A percentile compares a stretch with the other conserved stretches of the same genome.
These are phyloP conservation scores for Pichia nanzhaoensis DNA, from an alignment of 805 yeast species.

Conservation along the genomic window DNA sequence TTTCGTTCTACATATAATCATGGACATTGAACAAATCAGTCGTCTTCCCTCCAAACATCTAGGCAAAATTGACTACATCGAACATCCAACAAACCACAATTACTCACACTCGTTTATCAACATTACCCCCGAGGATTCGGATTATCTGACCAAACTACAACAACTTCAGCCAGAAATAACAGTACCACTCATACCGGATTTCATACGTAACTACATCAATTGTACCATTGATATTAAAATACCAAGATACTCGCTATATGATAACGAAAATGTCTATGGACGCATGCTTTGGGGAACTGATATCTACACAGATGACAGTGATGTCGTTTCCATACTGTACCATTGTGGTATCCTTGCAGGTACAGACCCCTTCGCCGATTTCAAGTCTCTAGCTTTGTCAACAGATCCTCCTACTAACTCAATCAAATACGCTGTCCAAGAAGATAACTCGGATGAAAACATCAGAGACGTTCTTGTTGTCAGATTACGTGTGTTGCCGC, in stretches of 20 bases:
- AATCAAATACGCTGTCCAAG: conserved; percentile 29
- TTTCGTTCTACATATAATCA: too few relatives aligned
- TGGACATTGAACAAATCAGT: not conserved
- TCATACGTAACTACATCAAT: conserved; percentile 26
- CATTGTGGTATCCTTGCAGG: conserved; percentile 64
- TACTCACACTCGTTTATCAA: conserved; percentile 18
- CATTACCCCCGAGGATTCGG: conserved; percentile 16
- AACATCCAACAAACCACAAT: conserved; percentile 44
- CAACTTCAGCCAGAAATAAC: not conserved
- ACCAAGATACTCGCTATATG: conserved; percentile 38
- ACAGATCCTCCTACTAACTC: conserved; percentile 21
- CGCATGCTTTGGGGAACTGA: conserved; percentile 85
- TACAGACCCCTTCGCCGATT: conserved; percentile 21
- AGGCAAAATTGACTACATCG: conserved; percentile 53
- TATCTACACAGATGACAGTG: conserved; percentile 90
- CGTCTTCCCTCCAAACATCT: conserved; percentile 29
- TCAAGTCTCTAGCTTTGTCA: conserved; percentile 10
- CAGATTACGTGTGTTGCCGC: conserved; percentile 60
- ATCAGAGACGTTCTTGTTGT: conserved; percentile 47
- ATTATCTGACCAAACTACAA: conserved; percentile 2
- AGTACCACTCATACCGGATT: conserved; percentile 1
- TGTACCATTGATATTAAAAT: conserved; percentile 49
- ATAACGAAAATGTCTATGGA: conserved; percentile 39
- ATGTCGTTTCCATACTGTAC: conserved; percentile 62
- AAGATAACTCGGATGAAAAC: conserved; percentile 22